These are phyloP conservation scores for Arabis hirsuta DNA, from an alignment of 345 rosid genomes.

Conservation along the genomic window DNA sequence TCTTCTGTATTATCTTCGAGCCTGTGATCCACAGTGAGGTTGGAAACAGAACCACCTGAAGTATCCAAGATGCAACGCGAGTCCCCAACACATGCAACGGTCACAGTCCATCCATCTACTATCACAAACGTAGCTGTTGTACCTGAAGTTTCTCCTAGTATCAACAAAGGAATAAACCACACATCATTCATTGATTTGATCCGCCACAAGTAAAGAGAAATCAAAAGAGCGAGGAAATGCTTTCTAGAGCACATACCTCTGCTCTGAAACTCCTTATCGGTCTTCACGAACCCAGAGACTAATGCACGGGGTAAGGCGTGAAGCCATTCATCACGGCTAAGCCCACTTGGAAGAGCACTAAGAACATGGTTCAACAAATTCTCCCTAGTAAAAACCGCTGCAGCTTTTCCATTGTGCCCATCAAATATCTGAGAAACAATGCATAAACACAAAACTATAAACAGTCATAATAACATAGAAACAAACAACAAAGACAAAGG, in stretches of 20 bases:
- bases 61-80: conserved; percentile 86
- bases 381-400: conserved; percentile 81
- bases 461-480: conserved; percentile 7
- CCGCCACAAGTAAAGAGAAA: conserved; percentile 4
- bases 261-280: conserved; percentile 92
- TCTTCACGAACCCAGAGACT: conserved; percentile 92
- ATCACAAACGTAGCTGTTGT: conserved; percentile 93
- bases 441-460: conserved; percentile 35
- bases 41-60: conserved; percentile 70
- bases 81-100: conserved; percentile 94
- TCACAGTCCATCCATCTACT: conserved; percentile 92
- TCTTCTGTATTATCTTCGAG: conserved; percentile 88
- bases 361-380: conserved; percentile 68
- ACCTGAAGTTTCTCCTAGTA: conserved; percentile 84
- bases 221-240: neutral
- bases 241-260: conserved; percentile 52
- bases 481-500: neutral
- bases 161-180: conserved; percentile 32
- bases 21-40: conserved; percentile 85
- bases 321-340: conserved; percentile 84
- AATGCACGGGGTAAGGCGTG: conserved; percentile 87
- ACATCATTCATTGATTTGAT: conserved; percentile 1
- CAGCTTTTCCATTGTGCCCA: conserved; percentile 95
- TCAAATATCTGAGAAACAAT: conserved; percentile 70
- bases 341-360: conserved; percentile 74